Evolutionary conservation across 2,329 filamentous ascomycete species (phyloP), one percentile per base, ranked within the genome.

Genomic region (Cladosporium sp.): DNA sequence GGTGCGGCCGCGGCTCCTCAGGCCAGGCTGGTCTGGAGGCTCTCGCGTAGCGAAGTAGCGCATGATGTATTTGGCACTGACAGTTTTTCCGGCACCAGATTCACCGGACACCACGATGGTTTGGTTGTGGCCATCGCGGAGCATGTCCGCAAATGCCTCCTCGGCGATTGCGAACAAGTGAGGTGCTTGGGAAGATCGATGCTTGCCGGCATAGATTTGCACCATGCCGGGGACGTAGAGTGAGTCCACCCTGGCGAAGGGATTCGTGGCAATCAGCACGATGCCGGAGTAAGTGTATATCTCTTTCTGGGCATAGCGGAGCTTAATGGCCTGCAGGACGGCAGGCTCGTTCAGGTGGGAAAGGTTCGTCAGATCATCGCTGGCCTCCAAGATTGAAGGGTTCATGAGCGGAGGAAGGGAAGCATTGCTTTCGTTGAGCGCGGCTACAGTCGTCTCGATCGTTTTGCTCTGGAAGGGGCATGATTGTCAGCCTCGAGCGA

Each of bases 61-160:
- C 93, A 99, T 99, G 69, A 99, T 97, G 73, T 99, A 97, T 76
- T 99, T 99, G 63, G 93, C 93, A 72, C 92, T 97, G 69, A 99
- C 93, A 4, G 93, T 99, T 77, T 99, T 99, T 66, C 93, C 93
- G 57, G 93, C 93, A 80, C 93, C 93, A 49, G 93, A 99, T 73
- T 99, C 93, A 69, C 93, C 93, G 30, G 93, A 99, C n/a, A 99
- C 93, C 48, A 99, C 93, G 57, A 99, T 89, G 34, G 93, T 99
- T 76, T 99, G 93, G 73, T 99, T 99, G 72, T 90, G 91, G 61
- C 82, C 80, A 74, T 96, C 93, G 59, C 93, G 87, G 67, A 99
- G 74, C 93, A 99, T 99, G 76, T 99, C 93, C 67, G 92, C 89
- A 75, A 97, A 99, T 54, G 93, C 91, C 73, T 99, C 95, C 71